phyloP scores from a whole-genome alignment of 768 basidiomycete species.

The Mycena polygramma region DNA sequence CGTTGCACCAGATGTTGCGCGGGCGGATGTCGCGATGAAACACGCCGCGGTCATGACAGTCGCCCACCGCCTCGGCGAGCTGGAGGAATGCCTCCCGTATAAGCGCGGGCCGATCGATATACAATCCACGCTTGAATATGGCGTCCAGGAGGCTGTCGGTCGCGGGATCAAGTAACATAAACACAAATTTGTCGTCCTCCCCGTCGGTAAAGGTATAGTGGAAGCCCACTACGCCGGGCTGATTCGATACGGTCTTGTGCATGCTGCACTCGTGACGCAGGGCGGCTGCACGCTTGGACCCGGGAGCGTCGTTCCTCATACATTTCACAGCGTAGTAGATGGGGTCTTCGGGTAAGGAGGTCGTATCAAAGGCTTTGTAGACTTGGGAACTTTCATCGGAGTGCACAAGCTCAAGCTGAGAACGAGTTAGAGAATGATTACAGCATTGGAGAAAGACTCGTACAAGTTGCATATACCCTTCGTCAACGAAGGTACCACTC shows the following conservation, averaged over 20 bases:
- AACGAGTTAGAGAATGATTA: background rate
- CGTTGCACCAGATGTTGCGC: background rate
- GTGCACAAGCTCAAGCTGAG: background rate
- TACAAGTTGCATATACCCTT: background rate
- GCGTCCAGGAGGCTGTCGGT: background rate
- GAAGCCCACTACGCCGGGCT: background rate
- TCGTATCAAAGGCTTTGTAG: conserved; percentile 29
- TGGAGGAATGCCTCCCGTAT: conserved; percentile 6
- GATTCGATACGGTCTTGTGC: background rate
- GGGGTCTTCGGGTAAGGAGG: conserved; percentile 3
- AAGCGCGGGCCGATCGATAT: background rate
- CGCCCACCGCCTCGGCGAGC: conserved; percentile 9
- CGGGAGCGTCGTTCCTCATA: conserved; percentile 4
- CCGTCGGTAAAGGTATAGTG: background rate
- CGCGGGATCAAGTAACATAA: background rate
- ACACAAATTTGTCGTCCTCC: background rate
- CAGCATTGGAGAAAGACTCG: too few relatives aligned
- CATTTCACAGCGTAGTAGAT: conserved; percentile 23
- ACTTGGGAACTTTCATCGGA: conserved; percentile 2
- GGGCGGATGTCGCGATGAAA: conserved; percentile 20
- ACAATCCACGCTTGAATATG: background rate
- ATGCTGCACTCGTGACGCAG: background rate
- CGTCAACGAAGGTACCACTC: conserved; percentile 6
- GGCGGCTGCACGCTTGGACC: background rate
- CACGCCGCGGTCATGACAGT: conserved; percentile 5